Evolutionary conservation across 2,329 filamentous ascomycete genomes (phyloP).

Genomic region (Verticillium nonalfalfae): DNA sequence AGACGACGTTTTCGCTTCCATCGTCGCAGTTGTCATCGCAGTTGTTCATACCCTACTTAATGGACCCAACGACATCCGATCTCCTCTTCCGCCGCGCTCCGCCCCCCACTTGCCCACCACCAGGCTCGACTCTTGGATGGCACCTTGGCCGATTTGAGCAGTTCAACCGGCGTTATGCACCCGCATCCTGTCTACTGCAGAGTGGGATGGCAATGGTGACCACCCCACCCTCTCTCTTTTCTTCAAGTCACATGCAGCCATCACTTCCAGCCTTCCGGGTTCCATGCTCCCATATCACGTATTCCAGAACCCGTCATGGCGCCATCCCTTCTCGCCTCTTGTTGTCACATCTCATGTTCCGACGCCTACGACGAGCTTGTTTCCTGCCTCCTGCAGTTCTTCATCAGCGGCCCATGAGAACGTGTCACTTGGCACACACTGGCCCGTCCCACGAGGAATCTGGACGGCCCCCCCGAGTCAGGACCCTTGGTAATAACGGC

Average conservation of each 20-base stretch:
- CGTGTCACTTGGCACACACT: no score
- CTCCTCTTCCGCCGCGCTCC: not conserved
- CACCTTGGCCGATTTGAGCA: not conserved
- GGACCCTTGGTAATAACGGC: not conserved
- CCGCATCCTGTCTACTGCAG: not conserved
- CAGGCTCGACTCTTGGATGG: not conserved
- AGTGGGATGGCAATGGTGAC: not conserved
- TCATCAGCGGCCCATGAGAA: not conserved
- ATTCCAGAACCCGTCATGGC: not conserved
- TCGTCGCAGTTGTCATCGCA: not conserved
- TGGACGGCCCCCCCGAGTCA: not conserved
- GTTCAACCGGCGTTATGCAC: not conserved
- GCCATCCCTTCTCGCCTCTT: not conserved
- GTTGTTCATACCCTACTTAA: not conserved
- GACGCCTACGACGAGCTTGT: not conserved
- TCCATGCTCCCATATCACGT: not conserved
- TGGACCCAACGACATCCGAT: not conserved
- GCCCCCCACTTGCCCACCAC: not conserved
- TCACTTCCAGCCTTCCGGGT: not conserved
- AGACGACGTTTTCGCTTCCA: not conserved
- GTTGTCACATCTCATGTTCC: not conserved
- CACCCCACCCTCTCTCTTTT: not conserved
- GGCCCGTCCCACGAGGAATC: not conserved
- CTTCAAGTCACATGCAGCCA: not conserved
- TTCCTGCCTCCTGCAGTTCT: not conserved